These are phyloP conservation scores for Pichia paraexigua DNA, from an alignment of 805 yeast species.

Conservation along the genomic window DNA sequence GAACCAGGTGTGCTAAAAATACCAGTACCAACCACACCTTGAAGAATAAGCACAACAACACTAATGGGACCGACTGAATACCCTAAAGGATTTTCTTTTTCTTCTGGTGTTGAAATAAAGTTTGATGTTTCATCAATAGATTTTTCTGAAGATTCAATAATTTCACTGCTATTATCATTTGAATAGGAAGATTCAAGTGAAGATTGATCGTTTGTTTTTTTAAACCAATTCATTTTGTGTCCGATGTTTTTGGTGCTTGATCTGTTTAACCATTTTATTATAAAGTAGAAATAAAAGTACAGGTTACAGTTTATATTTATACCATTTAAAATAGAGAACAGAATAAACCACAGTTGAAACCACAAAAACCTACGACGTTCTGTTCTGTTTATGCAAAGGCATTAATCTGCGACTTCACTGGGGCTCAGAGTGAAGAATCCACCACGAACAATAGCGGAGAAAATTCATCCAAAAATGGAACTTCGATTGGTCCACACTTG, in stretches of 20 bases:
- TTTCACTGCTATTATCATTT: neutral
- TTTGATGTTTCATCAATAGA: neutral
- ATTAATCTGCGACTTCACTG: too few relatives aligned
- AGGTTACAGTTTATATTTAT: too few relatives aligned
- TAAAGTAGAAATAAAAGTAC: too few relatives aligned
- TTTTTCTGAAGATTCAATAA: neutral
- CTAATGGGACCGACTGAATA: constrained; percentile 30
- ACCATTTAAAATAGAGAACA: too few relatives aligned
- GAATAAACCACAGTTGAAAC: too few relatives aligned
- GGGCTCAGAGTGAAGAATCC: too few relatives aligned
- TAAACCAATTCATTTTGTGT: neutral
- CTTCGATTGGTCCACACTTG: too few relatives aligned
- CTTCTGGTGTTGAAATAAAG: constrained; percentile 30
- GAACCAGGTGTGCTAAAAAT: constrained; percentile 65
- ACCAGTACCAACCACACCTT: constrained; percentile 71
- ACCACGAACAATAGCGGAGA: too few relatives aligned
- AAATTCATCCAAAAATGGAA: too few relatives aligned
- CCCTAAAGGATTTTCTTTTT: constrained; percentile 25
- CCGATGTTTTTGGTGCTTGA: neutral
- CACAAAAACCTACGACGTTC: too few relatives aligned
- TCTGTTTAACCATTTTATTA: too few relatives aligned
- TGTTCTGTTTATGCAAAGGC: too few relatives aligned
- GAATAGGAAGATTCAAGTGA: neutral
- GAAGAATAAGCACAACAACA: constrained; percentile 58
- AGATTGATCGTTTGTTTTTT: neutral